Evolutionary conservation across 176 grass and related monocot species (phyloP).

Genomic region (Chloris gayana): DNA sequence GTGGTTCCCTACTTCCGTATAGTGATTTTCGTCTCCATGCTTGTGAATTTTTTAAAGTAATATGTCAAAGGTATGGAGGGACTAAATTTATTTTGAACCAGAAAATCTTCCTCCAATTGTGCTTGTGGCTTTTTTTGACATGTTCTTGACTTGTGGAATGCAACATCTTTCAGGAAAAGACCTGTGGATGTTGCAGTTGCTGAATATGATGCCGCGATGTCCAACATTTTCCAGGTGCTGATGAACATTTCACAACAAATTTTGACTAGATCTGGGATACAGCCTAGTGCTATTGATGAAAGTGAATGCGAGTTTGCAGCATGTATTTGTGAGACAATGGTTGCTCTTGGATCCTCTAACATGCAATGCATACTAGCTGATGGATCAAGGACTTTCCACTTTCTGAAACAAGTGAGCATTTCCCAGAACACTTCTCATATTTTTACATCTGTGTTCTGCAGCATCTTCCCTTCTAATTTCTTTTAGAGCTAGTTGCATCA

Average conservation of each 20-base stretch:
- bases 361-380: slow-evolving; percentile 90
- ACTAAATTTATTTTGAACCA: slow-evolving; percentile 17
- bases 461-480: slow-evolving; percentile 16
- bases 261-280: slow-evolving; percentile 68
- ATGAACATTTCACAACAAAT: slow-evolving; percentile 91
- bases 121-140: slow-evolving; percentile 24
- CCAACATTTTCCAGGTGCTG: slow-evolving; percentile 78
- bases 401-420: slow-evolving; percentile 85
- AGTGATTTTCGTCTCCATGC: slow-evolving; percentile 92
- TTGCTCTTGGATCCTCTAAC: slow-evolving; percentile 93
- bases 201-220: slow-evolving; percentile 91
- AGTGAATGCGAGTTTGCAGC: slow-evolving; percentile 81
- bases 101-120: slow-evolving; percentile 15
- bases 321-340: slow-evolving; percentile 88
- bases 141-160: slow-evolving; percentile 31
- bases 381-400: slow-evolving; percentile 68
- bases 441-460: slow-evolving; percentile 31
- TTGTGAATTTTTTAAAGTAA: slow-evolving; percentile 93
- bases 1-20: slow-evolving; percentile 78
- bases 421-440: slow-evolving; percentile 20
- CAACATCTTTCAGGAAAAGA: slow-evolving; percentile 69
- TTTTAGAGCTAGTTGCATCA: slow-evolving; percentile 22
- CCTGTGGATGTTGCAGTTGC: slow-evolving; percentile 70
- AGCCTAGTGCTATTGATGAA: slow-evolving; percentile 71
- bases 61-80: slow-evolving; percentile 81